Conservation (phyloP, 129 eudicot species). For the Flaveria linearis region DNA sequence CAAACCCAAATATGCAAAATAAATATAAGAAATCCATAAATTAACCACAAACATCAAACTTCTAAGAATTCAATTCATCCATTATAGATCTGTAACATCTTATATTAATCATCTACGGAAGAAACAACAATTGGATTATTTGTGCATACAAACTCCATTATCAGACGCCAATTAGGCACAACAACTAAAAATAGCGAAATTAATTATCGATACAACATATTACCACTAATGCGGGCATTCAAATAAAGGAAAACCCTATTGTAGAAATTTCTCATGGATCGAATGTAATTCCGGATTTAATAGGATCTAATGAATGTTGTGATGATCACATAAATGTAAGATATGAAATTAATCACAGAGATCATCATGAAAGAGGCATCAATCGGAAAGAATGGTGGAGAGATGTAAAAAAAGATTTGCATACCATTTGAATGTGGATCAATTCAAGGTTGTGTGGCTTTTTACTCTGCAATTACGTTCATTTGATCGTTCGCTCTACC, state of each 20-base stretch:
- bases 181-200: background rate
- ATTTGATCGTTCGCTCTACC: background rate
- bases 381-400: slow-evolving; percentile 3
- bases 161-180: too few species aligned
- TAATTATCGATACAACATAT: background rate
- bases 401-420: background rate
- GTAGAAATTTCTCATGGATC: background rate
- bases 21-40: slow-evolving; percentile 4
- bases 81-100: slow-evolving; percentile 16
- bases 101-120: background rate
- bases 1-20: background rate
- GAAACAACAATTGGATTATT: slow-evolving; percentile 1
- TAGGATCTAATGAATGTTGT: background rate
- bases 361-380: background rate
- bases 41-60: slow-evolving; percentile 9
- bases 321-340: background rate
- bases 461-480: slow-evolving; percentile 6
- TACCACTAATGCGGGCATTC: background rate
- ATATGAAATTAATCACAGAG: background rate
- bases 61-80: background rate
- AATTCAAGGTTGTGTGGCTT: slow-evolving; percentile 5
- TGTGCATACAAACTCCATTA: background rate
- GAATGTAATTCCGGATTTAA: slow-evolving; percentile 13
- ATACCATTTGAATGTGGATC: slow-evolving; percentile 34
- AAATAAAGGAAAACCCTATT: background rate